Percentiles rank a stretch among this genome's conserved stretches.
These are phyloP conservation scores for Carex parvula DNA, from an alignment of 176 grass and related monocot species.

Conservation along the genomic window DNA sequence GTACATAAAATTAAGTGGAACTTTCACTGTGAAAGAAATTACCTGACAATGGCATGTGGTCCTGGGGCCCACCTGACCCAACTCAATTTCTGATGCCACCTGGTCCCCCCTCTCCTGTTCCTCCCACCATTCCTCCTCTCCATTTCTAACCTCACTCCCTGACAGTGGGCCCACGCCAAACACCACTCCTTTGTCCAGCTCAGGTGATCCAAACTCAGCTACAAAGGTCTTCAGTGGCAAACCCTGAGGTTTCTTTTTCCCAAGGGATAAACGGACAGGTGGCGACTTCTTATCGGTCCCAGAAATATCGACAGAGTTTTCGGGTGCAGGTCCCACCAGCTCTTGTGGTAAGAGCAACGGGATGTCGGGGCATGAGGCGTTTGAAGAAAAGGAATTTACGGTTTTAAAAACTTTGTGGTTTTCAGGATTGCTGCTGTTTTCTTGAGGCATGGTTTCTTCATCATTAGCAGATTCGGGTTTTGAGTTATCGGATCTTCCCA, in stretches of 20 bases:
- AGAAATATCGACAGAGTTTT: slow-evolving; percentile 24
- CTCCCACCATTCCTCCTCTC: slow-evolving; percentile 67
- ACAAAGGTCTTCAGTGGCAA: slow-evolving; percentile 68
- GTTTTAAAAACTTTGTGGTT: slow-evolving; percentile 36
- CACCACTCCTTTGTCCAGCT: slow-evolving; percentile 23
- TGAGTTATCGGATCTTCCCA: slow-evolving; percentile 46
- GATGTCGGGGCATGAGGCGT: slow-evolving; percentile 60
- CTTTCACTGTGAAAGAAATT: background rate
- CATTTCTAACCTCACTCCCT: slow-evolving; percentile 30
- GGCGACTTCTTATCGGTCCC: slow-evolving; percentile 28
- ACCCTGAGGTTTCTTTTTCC: slow-evolving; percentile 45
- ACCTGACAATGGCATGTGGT: slow-evolving; percentile 71
- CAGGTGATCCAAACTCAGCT: slow-evolving; percentile 47
- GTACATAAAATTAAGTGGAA: background rate
- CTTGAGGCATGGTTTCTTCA: slow-evolving; percentile 12
- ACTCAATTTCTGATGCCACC: slow-evolving; percentile 47
- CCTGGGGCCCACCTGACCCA: slow-evolving; percentile 62
- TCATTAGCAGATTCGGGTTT: slow-evolving; percentile 12
- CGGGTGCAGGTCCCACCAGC: slow-evolving; percentile 30
- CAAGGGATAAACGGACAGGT: slow-evolving; percentile 21
- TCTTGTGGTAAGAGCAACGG: slow-evolving; percentile 69
- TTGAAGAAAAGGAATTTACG: slow-evolving; percentile 29
- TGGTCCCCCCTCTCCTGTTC: slow-evolving; percentile 55
- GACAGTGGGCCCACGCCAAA: slow-evolving; percentile 19
- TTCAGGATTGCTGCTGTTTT: background rate